These are phyloP conservation scores for Amborella trichopoda DNA, from an alignment of 164 flowering plant genomes.

Conservation along the genomic window DNA sequence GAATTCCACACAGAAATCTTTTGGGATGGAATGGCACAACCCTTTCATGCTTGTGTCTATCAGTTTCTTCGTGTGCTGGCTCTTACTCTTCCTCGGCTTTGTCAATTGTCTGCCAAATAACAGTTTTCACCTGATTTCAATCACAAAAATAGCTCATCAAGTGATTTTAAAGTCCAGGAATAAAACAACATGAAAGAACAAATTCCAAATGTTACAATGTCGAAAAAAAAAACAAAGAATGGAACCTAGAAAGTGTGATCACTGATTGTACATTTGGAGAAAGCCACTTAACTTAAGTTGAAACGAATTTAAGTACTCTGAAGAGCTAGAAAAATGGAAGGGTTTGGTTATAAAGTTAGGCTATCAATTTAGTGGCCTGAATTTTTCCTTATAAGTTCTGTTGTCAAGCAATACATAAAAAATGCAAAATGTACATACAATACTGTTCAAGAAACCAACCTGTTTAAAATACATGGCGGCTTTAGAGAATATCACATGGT, in stretches of 20 bases:
- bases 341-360: too few relatives aligned
- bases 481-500: constrained; percentile 56
- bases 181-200: neutral
- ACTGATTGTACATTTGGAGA: neutral
- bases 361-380: too few relatives aligned
- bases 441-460: too few relatives aligned
- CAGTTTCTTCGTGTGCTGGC: constrained; percentile 78
- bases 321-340: too few relatives aligned
- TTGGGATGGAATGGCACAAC: constrained; percentile 76
- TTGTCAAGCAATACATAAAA: too few relatives aligned
- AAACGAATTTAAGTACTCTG: too few relatives aligned
- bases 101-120: constrained; percentile 65
- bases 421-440: too few relatives aligned
- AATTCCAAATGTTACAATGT: neutral
- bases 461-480: constrained; percentile 88
- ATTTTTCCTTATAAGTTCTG: too few relatives aligned
- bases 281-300: neutral
- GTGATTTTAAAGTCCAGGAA: too few relatives aligned
- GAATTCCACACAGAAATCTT: constrained; percentile 84
- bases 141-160: too few relatives aligned
- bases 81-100: constrained; percentile 95
- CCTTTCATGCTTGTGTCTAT: constrained; percentile 60
- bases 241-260: neutral
- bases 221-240: neutral
- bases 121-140: too few relatives aligned